Conservation (phyloP, 352 stramenopile genomes). For the Aphanomyces astaci region DNA sequence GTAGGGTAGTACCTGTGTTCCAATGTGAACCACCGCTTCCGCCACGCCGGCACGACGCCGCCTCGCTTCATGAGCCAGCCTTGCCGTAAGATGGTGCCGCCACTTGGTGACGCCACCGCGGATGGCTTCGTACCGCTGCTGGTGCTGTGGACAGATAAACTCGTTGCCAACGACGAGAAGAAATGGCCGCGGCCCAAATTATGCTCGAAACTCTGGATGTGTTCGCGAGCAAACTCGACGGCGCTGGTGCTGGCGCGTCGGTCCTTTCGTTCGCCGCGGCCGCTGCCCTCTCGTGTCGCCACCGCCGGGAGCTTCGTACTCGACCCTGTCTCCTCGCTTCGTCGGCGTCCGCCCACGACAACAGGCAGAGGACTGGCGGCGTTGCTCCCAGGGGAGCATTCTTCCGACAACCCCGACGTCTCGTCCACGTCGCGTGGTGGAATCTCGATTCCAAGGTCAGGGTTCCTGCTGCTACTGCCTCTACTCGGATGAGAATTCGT, state of each 20-base stretch:
- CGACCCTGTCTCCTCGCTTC: conserved; percentile 15
- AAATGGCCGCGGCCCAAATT: conserved; percentile 19
- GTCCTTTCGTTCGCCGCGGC: conserved; percentile 10
- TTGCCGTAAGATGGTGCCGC: conserved; percentile 42
- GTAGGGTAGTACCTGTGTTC: conserved; percentile 44
- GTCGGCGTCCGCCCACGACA: background rate
- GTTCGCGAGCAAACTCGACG: conserved; percentile 21
- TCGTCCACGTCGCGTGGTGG: background rate
- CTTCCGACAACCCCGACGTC: conserved; percentile 14
- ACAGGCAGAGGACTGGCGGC: background rate
- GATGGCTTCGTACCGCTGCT: background rate
- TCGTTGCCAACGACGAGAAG: conserved; percentile 10
- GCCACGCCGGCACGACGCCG: conserved; percentile 66
- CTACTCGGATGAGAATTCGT: too few species aligned
- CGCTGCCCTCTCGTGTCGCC: background rate
- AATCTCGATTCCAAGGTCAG: background rate
- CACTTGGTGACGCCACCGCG: conserved; percentile 35
- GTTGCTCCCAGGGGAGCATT: conserved; percentile 15
- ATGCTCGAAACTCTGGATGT: conserved; percentile 20
- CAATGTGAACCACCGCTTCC: conserved; percentile 75
- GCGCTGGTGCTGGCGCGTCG: conserved; percentile 19
- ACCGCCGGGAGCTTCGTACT: background rate
- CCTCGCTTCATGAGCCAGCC: conserved; percentile 75
- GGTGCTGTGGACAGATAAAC: conserved; percentile 6
- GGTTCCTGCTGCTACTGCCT: background rate